These are phyloP conservation scores for Tetrapisispora pingtungensis DNA, from an alignment of 805 yeast species.

Conservation along the genomic window DNA sequence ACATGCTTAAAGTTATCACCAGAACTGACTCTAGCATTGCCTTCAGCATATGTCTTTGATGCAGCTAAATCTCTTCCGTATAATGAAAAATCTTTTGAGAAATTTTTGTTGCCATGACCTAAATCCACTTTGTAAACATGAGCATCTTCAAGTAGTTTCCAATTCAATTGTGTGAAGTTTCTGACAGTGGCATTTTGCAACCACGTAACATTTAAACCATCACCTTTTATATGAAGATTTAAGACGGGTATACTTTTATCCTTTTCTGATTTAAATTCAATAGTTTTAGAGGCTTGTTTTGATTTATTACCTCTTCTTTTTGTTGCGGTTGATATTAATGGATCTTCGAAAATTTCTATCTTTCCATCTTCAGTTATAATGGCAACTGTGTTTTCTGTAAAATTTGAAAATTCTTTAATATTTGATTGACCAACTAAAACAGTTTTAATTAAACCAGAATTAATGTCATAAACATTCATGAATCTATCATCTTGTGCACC, in stretches of 20 bases:
- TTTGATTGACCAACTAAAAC: conserved; percentile 67
- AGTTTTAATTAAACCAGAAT: conserved; percentile 32
- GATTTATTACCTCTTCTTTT: conserved; percentile 45
- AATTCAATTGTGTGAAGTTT: conserved; percentile 43
- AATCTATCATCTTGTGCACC: conserved; percentile 76
- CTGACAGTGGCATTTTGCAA: conserved; percentile 51
- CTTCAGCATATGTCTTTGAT: conserved; percentile 49
- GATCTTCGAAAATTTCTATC: conserved; percentile 60
- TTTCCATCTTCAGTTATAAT: conserved; percentile 67
- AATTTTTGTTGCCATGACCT: conserved; percentile 4
- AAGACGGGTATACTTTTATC: conserved; percentile 18
- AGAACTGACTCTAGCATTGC: conserved; percentile 47
- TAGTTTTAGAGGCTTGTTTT: conserved; percentile 37
- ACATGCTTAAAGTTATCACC: conserved; percentile 56
- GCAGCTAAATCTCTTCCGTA: conserved; percentile 40
- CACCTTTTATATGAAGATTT: conserved; percentile 26
- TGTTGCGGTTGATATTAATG: conserved; percentile 30
- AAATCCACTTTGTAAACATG: conserved; percentile 33
- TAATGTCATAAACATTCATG: conserved; percentile 50
- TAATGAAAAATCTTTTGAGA: conserved; percentile 12
- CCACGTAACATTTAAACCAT: conserved; percentile 45
- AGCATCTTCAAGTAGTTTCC: conserved; percentile 36
- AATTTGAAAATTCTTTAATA: conserved; percentile 36
- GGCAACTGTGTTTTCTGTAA: conserved; percentile 22
- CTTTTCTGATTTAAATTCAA: conserved; percentile 41